phyloP scores from a whole-genome alignment of 2,329 filamentous ascomycete genomes.

The Mariannaea sp. region DNA sequence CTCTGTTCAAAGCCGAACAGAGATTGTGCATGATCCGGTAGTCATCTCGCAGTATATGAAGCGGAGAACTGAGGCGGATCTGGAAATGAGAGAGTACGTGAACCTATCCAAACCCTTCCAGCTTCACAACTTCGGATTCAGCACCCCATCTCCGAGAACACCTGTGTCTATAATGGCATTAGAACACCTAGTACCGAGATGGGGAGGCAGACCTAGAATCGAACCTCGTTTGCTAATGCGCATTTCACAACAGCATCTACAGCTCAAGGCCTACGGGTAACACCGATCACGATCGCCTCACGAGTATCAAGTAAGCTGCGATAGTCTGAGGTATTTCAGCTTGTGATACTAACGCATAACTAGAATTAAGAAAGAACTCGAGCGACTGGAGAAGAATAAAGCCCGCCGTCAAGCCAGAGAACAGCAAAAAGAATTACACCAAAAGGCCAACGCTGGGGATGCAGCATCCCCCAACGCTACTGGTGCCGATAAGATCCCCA shows the following conservation, averaged over 20 bases:
- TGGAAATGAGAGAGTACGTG: conserved; percentile 74
- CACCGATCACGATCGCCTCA: conserved; percentile 57
- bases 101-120: conserved; percentile 24
- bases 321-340: background rate
- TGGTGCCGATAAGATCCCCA: conserved; percentile 56
- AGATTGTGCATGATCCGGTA: conserved; percentile 76
- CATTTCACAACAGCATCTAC: conserved; percentile 53
- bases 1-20: conserved; percentile 65
- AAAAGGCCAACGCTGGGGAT: conserved; percentile 50
- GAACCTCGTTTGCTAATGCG: conserved; percentile 45
- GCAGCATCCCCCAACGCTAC: conserved; percentile 55
- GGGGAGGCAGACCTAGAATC: conserved; percentile 44
- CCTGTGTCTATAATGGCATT: conserved; percentile 32
- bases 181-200: conserved; percentile 37
- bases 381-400: conserved; percentile 86
- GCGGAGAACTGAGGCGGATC: conserved; percentile 71
- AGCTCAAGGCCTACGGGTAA: conserved; percentile 55
- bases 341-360: conserved; percentile 23
- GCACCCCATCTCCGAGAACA: conserved; percentile 17
- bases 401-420: conserved; percentile 89
- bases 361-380: conserved; percentile 67
- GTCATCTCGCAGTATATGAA: conserved; percentile 90
- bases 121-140: conserved; percentile 4
- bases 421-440: conserved; percentile 75
- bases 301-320: conserved; percentile 45